Evolutionary conservation across 208 protist genomes (phyloP), one percentile per base, ranked within the genome.

Genomic region (Leishmania guyanensis): DNA sequence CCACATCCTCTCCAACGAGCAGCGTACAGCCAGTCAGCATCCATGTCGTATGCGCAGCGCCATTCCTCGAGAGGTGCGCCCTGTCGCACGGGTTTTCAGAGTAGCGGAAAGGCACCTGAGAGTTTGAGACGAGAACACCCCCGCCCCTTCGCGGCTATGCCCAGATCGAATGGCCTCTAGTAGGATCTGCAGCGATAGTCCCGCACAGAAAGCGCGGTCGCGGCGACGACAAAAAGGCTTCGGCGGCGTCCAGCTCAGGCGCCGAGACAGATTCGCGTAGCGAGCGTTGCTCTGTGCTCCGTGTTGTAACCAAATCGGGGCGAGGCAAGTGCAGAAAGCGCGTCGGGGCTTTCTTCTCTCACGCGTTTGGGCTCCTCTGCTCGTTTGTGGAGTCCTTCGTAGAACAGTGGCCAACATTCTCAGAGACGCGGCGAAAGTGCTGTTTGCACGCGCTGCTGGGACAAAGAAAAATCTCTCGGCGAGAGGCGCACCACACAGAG

Each of bases 61-160:
- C 46, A 54, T 46, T 50, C 54, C n/a, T 46, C 5, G 29, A 20
- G 26, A 1, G 12, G 20, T 36, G 3, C 14, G 29, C 50, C 3
- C 2, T 14, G 12, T 66, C 22, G 16, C 39, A 5, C n/a, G 10
- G 20, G 8, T 26, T 62, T 36, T 64, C 29, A 39, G 72, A 70
- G 51, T 74, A 65, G 33, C 4, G 22, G 17, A 36, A 50, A 3
- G 50, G n/a, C 51, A 12, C 43, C 14, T n/a, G 26, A 43, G 50
- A 12, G 8, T 26, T 26, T 9, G 29, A 26, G 8, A 66, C 62
- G 14, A 74, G 20, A 22, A 84, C 22, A 46, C 78, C 46, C 26
- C 76, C 78, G n/a, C 33, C 26, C 76, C 78, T 29, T 78, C 64
- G 51, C 84, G 84, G 62, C 80, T 76, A 16, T 84, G 51, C 0